Conservation (phyloP, 192 early-diverging fungal species). For the Umbelopsis sp. region DNA sequence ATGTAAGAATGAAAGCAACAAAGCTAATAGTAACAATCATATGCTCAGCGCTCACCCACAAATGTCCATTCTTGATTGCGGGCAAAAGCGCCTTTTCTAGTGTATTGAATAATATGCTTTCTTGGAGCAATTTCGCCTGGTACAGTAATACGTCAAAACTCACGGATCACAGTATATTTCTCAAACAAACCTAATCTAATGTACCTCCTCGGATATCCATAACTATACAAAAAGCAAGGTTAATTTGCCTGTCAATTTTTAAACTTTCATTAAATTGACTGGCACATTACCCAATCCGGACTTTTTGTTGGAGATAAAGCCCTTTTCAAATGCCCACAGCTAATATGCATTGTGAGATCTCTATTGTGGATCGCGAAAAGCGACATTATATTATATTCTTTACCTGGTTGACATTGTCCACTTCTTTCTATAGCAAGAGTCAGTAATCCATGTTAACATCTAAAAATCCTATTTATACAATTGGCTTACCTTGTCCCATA, state of each 20-base stretch:
- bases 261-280: background rate
- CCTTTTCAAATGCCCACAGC: constrained; percentile 6
- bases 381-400: no score
- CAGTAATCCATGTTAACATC: background rate
- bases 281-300: background rate
- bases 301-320: background rate
- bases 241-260: background rate
- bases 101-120: constrained; percentile 3
- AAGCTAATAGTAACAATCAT: background rate
- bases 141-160: no score
- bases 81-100: background rate
- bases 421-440: background rate
- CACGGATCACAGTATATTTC: background rate
- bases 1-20: no score
- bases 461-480: background rate
- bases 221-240: background rate
- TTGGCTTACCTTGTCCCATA: constrained; percentile 2
- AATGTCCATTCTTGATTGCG: constrained; percentile 5
- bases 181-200: background rate
- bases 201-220: constrained; percentile 11
- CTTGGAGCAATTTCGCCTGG: background rate
- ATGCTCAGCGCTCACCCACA: background rate
- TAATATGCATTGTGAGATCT: background rate
- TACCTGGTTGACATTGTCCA: constrained; percentile 7
- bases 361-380: no score